Evolutionary conservation across 169 alveolate genomes (phyloP).

Genomic region (Theileria annulata): DNA sequence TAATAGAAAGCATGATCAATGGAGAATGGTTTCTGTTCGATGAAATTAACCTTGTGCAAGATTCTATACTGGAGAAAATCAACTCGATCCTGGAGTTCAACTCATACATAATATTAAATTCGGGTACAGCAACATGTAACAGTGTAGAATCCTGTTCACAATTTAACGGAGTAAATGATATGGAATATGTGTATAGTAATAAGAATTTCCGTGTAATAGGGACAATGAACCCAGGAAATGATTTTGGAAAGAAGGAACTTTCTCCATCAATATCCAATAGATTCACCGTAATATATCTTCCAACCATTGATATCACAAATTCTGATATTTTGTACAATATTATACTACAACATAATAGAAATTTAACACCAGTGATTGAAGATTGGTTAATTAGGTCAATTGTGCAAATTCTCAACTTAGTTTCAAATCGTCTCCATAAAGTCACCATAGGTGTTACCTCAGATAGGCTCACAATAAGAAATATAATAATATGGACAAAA

Average conservation of each 20-base stretch:
- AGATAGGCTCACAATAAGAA: background rate
- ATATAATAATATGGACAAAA: constrained; percentile 12
- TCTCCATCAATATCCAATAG: constrained; percentile 98
- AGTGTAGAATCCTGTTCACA: background rate
- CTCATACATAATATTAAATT: constrained; percentile 59
- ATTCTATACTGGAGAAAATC: constrained; percentile 97
- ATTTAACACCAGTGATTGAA: constrained; percentile 20
- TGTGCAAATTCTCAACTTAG: constrained; percentile 23
- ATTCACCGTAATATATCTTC: constrained; percentile 96
- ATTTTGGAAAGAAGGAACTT: constrained; percentile 98
- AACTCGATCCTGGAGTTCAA: constrained; percentile 94
- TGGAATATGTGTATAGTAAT: constrained; percentile 36
- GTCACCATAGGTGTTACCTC: background rate
- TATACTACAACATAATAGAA: constrained; percentile 25
- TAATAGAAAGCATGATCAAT: constrained; percentile 92
- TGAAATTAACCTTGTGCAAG: constrained; percentile 98
- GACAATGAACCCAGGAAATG: constrained; percentile 99
- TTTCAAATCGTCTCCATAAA: background rate
- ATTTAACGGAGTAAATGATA: background rate
- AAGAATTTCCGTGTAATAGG: constrained; percentile 92
- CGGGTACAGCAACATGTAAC: constrained; percentile 35
- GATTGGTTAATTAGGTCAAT: constrained; percentile 48
- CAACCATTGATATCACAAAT: constrained; percentile 44
- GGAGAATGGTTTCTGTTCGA: constrained; percentile 95
- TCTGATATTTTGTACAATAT: constrained; percentile 19